Evolutionary conservation across 169 alveolate genomes (phyloP).

Genomic region (Theileria parva): DNA sequence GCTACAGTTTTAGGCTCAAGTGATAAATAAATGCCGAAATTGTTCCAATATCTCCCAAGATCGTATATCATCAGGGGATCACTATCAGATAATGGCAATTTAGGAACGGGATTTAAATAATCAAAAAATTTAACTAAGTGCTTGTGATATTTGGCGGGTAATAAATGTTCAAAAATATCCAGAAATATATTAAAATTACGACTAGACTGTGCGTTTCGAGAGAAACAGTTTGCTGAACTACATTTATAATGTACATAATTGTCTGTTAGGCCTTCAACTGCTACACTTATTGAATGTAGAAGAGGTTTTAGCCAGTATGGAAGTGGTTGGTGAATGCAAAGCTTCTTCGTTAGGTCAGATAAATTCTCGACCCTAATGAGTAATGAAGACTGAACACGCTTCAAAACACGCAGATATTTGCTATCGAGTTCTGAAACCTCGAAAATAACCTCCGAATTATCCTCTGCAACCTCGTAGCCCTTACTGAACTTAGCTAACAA

Average conservation of each 20-base stretch:
- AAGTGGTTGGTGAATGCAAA: conserved; percentile 45
- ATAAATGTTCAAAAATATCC: neutral
- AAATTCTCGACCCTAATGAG: conserved; percentile 26
- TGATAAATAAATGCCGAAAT: conserved; percentile 23
- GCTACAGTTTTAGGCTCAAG: conserved; percentile 20
- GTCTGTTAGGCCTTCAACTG: neutral
- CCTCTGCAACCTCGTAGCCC: neutral
- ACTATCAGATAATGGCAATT: neutral
- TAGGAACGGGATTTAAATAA: neutral
- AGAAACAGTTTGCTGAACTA: conserved; percentile 4
- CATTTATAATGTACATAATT: conserved; percentile 1
- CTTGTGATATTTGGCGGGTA: neutral
- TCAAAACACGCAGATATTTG: conserved; percentile 15
- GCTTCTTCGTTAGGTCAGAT: neutral
- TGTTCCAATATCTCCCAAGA: conserved; percentile 30
- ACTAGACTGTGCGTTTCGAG: neutral
- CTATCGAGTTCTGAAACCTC: conserved; percentile 59
- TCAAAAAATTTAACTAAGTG: neutral
- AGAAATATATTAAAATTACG: neutral
- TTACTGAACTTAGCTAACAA: neutral
- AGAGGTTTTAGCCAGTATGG: conserved; percentile 49
- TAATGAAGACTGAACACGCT: conserved; percentile 54
- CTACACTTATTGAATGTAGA: neutral
- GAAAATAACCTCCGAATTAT: conserved; percentile 1
- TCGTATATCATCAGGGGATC: conserved; percentile 26